Evolutionary conservation across 495 filamentous ascomycete species (phyloP).

Genomic region (Sordaria brevicollis): DNA sequence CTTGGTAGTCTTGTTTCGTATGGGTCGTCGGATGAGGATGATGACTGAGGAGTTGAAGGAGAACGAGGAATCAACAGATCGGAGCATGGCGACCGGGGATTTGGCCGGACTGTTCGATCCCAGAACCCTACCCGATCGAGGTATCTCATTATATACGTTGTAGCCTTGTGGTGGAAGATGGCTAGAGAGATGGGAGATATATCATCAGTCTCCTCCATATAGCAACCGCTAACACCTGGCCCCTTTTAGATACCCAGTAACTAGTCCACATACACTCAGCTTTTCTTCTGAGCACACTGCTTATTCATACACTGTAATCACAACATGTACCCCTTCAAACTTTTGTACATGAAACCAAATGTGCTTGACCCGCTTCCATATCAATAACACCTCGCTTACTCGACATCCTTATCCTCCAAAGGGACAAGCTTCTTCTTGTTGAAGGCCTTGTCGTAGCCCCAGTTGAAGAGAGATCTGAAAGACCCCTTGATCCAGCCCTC

Average conservation of each 20-base stretch:
- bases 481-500: conserved; percentile 50
- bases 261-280: not conserved
- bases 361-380: not conserved
- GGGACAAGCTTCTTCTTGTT: conserved; percentile 14
- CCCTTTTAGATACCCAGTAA: not conserved
- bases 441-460: conserved; percentile 23
- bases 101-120: not conserved
- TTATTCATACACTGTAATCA: conserved; percentile 2
- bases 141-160: conserved; percentile 2
- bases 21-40: conserved; percentile 17
- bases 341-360: not conserved
- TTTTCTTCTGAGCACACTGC: not conserved
- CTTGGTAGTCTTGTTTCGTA: conserved; percentile 19
- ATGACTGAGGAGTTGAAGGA: conserved; percentile 11
- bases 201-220: not conserved
- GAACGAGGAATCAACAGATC: not conserved
- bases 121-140: not conserved
- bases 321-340: not conserved
- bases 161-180: not conserved
- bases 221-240: not conserved
- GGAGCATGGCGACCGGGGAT: not conserved
- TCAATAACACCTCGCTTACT: conserved; percentile 1
- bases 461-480: conserved; percentile 32
- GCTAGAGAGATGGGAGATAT: not conserved
- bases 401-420: conserved; percentile 16